Percentiles rank a stretch among this genome's conserved stretches.
Conservation (phyloP, 345 rosid genomes). For the Dipteronia dyeriana region DNA sequence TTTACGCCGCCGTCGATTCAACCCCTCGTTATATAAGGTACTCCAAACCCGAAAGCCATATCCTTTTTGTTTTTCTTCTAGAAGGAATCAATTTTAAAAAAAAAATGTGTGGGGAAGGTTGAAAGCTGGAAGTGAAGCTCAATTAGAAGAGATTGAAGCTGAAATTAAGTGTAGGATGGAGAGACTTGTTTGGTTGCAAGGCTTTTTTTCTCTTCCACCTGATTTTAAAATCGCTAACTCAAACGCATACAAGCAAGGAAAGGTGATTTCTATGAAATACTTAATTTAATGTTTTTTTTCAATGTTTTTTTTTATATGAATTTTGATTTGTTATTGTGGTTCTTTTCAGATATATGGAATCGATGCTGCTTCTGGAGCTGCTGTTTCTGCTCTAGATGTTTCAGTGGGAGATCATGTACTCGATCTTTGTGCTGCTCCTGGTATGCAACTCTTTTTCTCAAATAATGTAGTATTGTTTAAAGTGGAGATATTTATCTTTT, state of each 20-base stretch:
- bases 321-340: neutral
- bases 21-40: constrained; percentile 85
- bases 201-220: constrained; percentile 78
- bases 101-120: constrained; percentile 69
- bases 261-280: constrained; percentile 39
- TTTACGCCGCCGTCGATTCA: constrained; percentile 54
- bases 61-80: neutral
- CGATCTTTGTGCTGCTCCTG: constrained; percentile 94
- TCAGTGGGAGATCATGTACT: constrained; percentile 86
- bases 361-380: constrained; percentile 95
- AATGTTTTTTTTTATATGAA: neutral
- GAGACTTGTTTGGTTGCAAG: constrained; percentile 67
- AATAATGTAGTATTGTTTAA: no score
- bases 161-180: constrained; percentile 68
- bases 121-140: constrained; percentile 67
- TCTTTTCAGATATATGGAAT: constrained; percentile 77
- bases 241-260: constrained; percentile 70
- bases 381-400: constrained; percentile 68
- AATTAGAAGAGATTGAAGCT: constrained; percentile 54
- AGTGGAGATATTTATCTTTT: neutral
- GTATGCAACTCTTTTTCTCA: constrained; percentile 31
- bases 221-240: constrained; percentile 71
- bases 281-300: neutral
- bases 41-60: neutral
- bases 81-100: neutral